Percentiles rank a stretch among this genome's conserved stretches.
phyloP scores from a whole-genome alignment of 139 green algal species.

The Deuterostichococcus epilithicus region DNA sequence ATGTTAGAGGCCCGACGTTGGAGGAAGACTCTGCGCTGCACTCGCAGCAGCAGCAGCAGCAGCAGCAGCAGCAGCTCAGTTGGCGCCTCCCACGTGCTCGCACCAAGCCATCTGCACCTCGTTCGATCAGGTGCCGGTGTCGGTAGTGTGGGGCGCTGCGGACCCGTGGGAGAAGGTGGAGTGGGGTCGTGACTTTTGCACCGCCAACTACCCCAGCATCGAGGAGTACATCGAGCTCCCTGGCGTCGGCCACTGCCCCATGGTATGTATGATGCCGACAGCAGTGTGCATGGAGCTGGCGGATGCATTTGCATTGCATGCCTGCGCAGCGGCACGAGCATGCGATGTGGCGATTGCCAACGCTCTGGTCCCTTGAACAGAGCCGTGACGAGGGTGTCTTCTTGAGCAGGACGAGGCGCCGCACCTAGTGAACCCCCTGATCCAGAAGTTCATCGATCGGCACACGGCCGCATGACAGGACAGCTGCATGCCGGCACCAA shows the following conservation, averaged over 20 bases:
- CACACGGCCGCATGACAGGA: conserved; percentile 10
- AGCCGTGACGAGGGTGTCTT: neutral
- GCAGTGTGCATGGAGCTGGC: neutral
- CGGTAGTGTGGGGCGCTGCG: conserved; percentile 77
- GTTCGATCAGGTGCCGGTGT: conserved; percentile 54
- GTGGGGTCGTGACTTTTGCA: conserved; percentile 55
- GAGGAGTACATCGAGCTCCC: conserved; percentile 84
- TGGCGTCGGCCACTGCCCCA: conserved; percentile 84
- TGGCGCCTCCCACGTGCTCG: neutral
- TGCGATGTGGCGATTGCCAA: too few relatives aligned
- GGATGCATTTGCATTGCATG: too few relatives aligned
- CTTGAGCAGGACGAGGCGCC: conserved; percentile 66
- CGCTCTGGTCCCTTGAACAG: too few relatives aligned
- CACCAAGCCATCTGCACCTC: conserved; percentile 4
- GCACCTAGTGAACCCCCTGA: conserved; percentile 87
- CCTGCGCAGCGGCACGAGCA: too few relatives aligned
- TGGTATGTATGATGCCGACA: conserved; percentile 23
- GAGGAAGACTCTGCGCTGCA: too few relatives aligned
- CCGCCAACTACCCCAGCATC: conserved; percentile 42
- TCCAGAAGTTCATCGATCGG: conserved; percentile 65
- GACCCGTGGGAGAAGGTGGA: conserved; percentile 89
- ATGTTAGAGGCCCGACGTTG: too few relatives aligned
- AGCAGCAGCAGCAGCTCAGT: too few relatives aligned
- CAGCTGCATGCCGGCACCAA: neutral
- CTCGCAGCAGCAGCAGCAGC: too few relatives aligned